Evolutionary conservation across 805 yeast species (phyloP).

Genomic region (Metschnikowia reukaufii): DNA sequence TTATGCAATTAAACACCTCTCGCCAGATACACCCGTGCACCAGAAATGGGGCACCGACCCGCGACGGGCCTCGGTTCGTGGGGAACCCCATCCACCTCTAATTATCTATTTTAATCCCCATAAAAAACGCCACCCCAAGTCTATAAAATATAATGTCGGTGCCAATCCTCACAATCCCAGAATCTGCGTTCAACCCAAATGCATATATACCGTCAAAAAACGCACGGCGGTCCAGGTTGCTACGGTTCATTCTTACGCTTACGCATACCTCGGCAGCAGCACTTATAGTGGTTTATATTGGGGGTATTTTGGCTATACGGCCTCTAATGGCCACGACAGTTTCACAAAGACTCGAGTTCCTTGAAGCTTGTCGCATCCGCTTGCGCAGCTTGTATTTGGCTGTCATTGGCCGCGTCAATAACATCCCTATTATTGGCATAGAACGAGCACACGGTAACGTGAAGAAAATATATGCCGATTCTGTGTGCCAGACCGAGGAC

Average conservation of each 20-base stretch:
- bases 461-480: constrained; percentile 37
- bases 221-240: constrained; percentile 23
- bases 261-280: constrained; percentile 36
- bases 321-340: constrained; percentile 36
- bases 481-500: constrained; percentile 38
- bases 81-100: background rate
- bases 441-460: constrained; percentile 25
- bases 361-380: constrained; percentile 32
- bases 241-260: constrained; percentile 29
- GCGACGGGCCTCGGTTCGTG: constrained; percentile 8
- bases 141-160: constrained; percentile 19
- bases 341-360: constrained; percentile 32
- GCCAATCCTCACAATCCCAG: constrained; percentile 42
- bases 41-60: background rate
- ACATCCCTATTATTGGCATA: constrained; percentile 43
- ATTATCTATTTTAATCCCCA: background rate
- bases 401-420: constrained; percentile 32
- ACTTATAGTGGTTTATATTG: constrained; percentile 29
- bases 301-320: constrained; percentile 33
- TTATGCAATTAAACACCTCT: no score
- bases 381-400: constrained; percentile 38
- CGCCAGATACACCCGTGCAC: constrained; percentile 11
- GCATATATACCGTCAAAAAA: constrained; percentile 19
- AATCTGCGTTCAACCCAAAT: constrained; percentile 37
- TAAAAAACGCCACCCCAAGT: background rate